Percentiles rank a stretch among this genome's conserved stretches.
These are phyloP conservation scores for Penicillium sp. DNA, from an alignment of 2,329 filamentous ascomycete species.

Conservation along the genomic window DNA sequence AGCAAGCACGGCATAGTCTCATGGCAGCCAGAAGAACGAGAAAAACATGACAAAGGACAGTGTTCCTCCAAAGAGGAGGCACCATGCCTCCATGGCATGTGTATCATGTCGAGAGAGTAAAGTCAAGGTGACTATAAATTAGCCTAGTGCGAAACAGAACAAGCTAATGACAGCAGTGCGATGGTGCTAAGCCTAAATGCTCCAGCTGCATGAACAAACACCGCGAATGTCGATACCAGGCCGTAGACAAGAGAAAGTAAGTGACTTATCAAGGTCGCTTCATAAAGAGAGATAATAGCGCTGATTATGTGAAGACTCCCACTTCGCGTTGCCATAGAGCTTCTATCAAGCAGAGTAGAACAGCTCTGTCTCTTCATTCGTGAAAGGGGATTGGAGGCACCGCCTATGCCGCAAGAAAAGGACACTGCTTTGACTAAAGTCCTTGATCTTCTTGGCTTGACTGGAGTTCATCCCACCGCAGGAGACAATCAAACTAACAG, in stretches of 20 bases:
- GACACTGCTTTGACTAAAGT: slow-evolving; percentile 11
- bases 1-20: neutral
- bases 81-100: slow-evolving; percentile 27
- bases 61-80: neutral
- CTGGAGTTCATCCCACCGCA: neutral
- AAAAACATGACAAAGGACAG: neutral
- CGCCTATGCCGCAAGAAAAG: slow-evolving; percentile 13
- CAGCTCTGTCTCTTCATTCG: slow-evolving; percentile 24
- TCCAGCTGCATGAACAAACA: slow-evolving; percentile 24
- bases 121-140: slow-evolving; percentile 32
- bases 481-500: neutral
- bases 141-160: neutral
- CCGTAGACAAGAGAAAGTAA: slow-evolving; percentile 32
- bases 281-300: neutral
- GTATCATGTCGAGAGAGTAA: slow-evolving; percentile 39
- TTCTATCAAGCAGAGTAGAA: slow-evolving; percentile 19
- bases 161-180: slow-evolving; percentile 4
- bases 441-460: slow-evolving; percentile 11
- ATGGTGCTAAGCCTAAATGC: slow-evolving; percentile 15
- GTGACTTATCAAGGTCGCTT: neutral
- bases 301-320: slow-evolving; percentile 17
- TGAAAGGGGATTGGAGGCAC: slow-evolving; percentile 16
- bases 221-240: slow-evolving; percentile 23
- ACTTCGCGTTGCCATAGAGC: slow-evolving; percentile 25
- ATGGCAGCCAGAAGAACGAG: neutral